Evolutionary conservation across 2,329 filamentous ascomycete genomes (phyloP).

Genomic region (Aspergillus sp.): DNA sequence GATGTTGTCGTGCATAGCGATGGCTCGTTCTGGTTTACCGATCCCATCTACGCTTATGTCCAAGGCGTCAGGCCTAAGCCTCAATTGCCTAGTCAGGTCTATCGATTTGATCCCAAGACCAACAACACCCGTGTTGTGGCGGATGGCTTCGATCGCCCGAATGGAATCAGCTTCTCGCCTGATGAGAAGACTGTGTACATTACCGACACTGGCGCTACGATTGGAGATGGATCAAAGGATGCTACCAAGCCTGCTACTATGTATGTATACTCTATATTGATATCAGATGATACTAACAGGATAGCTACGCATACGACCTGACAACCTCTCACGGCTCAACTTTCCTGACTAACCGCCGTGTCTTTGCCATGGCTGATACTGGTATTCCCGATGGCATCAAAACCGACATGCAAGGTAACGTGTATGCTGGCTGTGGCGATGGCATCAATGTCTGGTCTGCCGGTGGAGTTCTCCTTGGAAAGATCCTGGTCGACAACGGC

Average conservation of each 20-base stretch:
- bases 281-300: conserved; percentile 5
- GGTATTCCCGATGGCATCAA: conserved; percentile 46
- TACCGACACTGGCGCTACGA: conserved; percentile 33
- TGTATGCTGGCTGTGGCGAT: conserved; percentile 52
- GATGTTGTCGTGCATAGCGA: conserved; percentile 33
- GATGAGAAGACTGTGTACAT: conserved; percentile 37
- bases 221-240: conserved; percentile 15
- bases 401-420: conserved; percentile 49
- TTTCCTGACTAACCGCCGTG: conserved; percentile 44
- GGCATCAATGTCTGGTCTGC: conserved; percentile 51
- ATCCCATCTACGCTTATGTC: conserved; percentile 33
- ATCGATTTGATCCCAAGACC: conserved; percentile 32
- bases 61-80: conserved; percentile 30
- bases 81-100: conserved; percentile 32
- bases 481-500: conserved; percentile 49
- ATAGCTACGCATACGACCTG: conserved; percentile 47
- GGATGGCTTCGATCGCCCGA: conserved; percentile 36
- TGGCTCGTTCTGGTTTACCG: conserved; percentile 36
- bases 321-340: conserved; percentile 26
- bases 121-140: conserved; percentile 33
- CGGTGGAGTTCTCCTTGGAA: conserved; percentile 47
- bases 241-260: conserved; percentile 17
- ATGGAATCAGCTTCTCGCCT: conserved; percentile 40
- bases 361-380: conserved; percentile 47
- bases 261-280: conserved; percentile 25